Percentiles rank a stretch among this genome's conserved stretches.
These are phyloP conservation scores for Gloeostereum incarnatum DNA, from an alignment of 768 basidiomycete genomes.

Conservation along the genomic window DNA sequence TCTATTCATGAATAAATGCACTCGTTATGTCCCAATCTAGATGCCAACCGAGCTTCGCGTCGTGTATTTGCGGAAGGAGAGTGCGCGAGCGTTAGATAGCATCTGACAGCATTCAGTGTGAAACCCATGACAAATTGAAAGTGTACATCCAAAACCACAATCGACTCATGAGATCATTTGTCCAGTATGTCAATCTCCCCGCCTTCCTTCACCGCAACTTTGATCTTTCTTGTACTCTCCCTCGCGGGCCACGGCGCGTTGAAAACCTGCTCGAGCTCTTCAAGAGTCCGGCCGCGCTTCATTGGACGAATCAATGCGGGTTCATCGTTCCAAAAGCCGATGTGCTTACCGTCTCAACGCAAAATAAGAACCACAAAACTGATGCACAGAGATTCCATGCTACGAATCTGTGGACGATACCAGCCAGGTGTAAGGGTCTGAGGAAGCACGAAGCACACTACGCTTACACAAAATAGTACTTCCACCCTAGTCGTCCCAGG, in stretches of 20 bases:
- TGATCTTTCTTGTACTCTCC: conserved; percentile 11
- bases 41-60: no score
- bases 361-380: conserved; percentile 14
- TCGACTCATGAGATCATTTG: no score
- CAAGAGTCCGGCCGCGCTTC: conserved; percentile 14
- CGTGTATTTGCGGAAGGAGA: no score
- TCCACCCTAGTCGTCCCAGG: conserved; percentile 13
- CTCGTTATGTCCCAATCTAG: no score
- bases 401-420: conserved; percentile 10
- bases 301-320: neutral
- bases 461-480: conserved; percentile 16
- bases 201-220: conserved; percentile 10
- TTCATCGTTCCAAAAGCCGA: neutral
- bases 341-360: conserved; percentile 14
- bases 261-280: conserved; percentile 16
- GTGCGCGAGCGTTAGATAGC: no score
- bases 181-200: no score
- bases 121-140: no score
- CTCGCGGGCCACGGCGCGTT: conserved; percentile 15
- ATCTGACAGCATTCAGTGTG: no score
- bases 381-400: conserved; percentile 15
- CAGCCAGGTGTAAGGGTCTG: neutral
- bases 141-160: no score
- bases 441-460: no score
- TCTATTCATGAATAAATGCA: no score